Conservation (phyloP, 257 asterid genomes). For the Ligustrum vulgare region DNA sequence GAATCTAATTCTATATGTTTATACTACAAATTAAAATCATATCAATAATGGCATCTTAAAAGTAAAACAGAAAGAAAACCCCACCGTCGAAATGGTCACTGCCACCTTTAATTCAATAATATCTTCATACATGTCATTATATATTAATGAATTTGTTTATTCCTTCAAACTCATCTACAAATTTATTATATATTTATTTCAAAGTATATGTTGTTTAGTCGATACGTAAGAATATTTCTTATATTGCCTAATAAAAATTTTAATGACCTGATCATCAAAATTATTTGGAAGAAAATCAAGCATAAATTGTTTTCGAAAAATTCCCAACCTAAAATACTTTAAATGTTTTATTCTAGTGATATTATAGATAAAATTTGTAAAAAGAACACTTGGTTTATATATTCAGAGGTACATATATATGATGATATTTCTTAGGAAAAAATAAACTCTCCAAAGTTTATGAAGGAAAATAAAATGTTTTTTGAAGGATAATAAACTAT, state of each 20-base stretch:
- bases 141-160: neutral
- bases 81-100: neutral
- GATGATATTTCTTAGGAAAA: neutral
- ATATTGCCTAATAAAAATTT: neutral
- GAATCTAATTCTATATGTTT: constrained; percentile 26
- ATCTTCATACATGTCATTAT: neutral
- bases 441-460: neutral
- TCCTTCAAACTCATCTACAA: constrained; percentile 11
- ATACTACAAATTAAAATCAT: neutral
- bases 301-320: neutral
- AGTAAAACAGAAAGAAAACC: constrained; percentile 5
- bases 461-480: neutral
- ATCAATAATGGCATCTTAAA: neutral
- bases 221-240: neutral
- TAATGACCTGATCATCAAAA: neutral
- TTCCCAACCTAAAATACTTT: neutral
- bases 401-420: neutral
- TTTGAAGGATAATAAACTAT: neutral
- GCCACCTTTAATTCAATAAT: too few relatives aligned
- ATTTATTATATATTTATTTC: constrained; percentile 20
- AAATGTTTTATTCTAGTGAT: neutral
- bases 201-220: neutral
- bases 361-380: too few relatives aligned
- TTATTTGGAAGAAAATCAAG: neutral
- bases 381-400: too few relatives aligned